A percentile compares a stretch with the other conserved stretches of the same genome.
Conservation (phyloP, 1,284 basidiomycete genomes). For the Boletellus dicymbophilus region DNA sequence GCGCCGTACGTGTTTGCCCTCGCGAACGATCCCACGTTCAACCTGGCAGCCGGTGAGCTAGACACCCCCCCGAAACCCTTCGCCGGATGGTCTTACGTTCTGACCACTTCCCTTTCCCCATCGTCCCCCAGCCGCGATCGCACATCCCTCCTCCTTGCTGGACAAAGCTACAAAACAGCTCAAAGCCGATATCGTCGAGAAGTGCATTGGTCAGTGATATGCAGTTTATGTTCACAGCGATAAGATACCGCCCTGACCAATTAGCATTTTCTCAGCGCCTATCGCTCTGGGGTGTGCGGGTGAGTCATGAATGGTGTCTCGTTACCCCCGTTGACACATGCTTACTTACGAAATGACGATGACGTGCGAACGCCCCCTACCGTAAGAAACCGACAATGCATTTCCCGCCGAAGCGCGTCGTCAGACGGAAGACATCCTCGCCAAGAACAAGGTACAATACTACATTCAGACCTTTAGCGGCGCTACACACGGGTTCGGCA, state of each 20-base stretch:
- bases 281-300: conserved; percentile 56
- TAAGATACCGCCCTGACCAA: too few species aligned
- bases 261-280: conserved; percentile 44
- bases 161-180: conserved; percentile 32
- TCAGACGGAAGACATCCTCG: conserved; percentile 33
- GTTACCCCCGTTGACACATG: too few species aligned
- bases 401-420: conserved; percentile 30
- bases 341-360: too few species aligned
- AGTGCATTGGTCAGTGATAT: conserved; percentile 47
- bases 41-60: conserved; percentile 46
- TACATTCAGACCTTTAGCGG: conserved; percentile 37
- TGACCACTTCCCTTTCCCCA: background rate
- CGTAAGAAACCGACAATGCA: conserved; percentile 30
- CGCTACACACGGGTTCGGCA: conserved; percentile 32
- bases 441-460: conserved; percentile 28
- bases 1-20: conserved; percentile 51
- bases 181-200: conserved; percentile 47
- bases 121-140: conserved; percentile 46
- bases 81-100: too few species aligned
- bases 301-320: conserved; percentile 23
- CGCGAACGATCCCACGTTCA: conserved; percentile 39
- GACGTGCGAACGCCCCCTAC: too few species aligned
- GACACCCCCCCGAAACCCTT: background rate
- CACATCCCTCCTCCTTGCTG: conserved; percentile 45
- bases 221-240: too few species aligned